Conservation (phyloP, 148 eudicot genomes). For the Simmondsia chinensis region DNA sequence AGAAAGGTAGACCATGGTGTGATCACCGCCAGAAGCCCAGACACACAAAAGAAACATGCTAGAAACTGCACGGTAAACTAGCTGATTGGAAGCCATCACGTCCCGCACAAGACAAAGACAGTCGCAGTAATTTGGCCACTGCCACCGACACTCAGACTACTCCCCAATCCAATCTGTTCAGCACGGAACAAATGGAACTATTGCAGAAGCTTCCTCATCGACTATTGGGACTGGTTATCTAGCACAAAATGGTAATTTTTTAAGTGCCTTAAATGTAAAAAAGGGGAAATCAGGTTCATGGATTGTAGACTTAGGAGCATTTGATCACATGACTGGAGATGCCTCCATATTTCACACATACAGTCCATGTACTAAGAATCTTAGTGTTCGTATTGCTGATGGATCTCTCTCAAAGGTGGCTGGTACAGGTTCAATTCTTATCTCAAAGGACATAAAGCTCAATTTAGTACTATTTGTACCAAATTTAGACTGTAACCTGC, state of each 20-base stretch:
- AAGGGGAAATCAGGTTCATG: neutral
- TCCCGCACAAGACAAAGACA: neutral
- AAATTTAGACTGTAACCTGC: neutral
- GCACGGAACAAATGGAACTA: conserved; percentile 2
- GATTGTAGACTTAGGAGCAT: conserved; percentile 9
- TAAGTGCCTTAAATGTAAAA: neutral
- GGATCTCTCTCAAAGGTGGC: conserved; percentile 3
- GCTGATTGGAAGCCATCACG: neutral
- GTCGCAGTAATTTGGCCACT: neutral
- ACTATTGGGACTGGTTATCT: neutral
- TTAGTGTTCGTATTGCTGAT: conserved; percentile 2
- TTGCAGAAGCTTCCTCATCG: neutral
- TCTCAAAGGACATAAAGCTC: neutral
- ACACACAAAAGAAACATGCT: conserved; percentile 1
- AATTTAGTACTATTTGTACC: conserved; percentile 2
- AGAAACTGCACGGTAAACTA: conserved; percentile 6
- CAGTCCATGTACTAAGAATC: neutral
- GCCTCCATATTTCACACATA: neutral
- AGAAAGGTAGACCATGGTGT: conserved; percentile 5
- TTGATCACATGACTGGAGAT: conserved; percentile 5
- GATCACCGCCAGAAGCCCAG: neutral
- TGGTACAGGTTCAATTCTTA: neutral
- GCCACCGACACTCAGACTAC: neutral
- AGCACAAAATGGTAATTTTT: conserved; percentile 6
- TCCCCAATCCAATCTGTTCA: neutral